Conservation (phyloP, 768 basidiomycete species). For the Melanogaster broomeanus region DNA sequence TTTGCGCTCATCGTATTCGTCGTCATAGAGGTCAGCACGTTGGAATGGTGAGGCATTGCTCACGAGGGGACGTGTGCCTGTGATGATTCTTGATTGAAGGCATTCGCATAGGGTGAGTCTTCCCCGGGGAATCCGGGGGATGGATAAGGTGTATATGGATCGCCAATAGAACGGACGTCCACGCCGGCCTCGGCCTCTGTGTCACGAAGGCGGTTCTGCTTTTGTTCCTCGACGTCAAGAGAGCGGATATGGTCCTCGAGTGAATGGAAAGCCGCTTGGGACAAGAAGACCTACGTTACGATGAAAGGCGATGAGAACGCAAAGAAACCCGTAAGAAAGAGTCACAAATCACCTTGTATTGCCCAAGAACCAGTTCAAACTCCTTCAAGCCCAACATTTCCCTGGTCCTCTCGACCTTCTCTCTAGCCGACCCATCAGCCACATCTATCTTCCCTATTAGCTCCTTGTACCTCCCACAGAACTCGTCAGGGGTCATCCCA, state of each 20-base stretch:
- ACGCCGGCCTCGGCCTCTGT: conserved; percentile 74
- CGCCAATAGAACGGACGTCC: conserved; percentile 52
- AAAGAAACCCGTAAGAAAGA: background rate
- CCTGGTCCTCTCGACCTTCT: conserved; percentile 60
- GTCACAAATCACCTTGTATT: conserved; percentile 66
- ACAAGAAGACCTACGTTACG: conserved; percentile 77
- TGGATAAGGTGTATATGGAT: conserved; percentile 80
- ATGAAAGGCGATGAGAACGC: conserved; percentile 4
- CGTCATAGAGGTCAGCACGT: conserved; percentile 72
- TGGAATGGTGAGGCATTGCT: conserved; percentile 81
- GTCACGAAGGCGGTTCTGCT: conserved; percentile 75
- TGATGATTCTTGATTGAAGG: conserved; percentile 51
- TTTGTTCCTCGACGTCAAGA: conserved; percentile 83
- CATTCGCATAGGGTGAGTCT: conserved; percentile 47
- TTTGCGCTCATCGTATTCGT: conserved; percentile 75
- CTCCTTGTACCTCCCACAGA: conserved; percentile 79
- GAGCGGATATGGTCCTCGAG: conserved; percentile 88
- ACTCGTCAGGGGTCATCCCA: conserved; percentile 83
- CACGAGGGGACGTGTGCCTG: conserved; percentile 84
- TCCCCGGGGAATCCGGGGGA: conserved; percentile 48
- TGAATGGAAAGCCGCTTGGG: conserved; percentile 80
- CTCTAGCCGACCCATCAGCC: conserved; percentile 57
- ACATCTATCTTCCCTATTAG: conserved; percentile 59
- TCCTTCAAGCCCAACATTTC: conserved; percentile 61
- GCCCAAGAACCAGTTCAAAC: conserved; percentile 76